Base-by-base conservation (phyloP, 768 basidiomycete species). In the Suillus alpinus region DNA sequence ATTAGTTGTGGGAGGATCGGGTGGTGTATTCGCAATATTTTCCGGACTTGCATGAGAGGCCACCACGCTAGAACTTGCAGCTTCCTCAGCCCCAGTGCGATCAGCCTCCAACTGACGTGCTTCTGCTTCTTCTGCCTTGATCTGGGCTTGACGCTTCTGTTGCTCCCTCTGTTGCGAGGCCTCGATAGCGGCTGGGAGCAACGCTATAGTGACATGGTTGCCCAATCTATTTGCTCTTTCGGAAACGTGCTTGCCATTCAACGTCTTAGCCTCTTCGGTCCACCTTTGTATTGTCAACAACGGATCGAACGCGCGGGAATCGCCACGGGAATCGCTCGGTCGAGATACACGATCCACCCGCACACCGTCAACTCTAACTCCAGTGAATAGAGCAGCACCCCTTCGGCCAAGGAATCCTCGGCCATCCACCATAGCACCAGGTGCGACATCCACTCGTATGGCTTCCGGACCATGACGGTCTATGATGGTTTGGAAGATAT, bases 241-340 rank as follows among this genome's bases (percentile, higher is more conserved):
- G 12, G 81, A 73, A 9, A 87, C 83, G 61, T 89, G 89, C 64
- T 86, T 86, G 16, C 91, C 88, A 60, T 94, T 87, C 26, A 92
- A 75, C 36, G 92, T 86, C 68, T 90, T 92, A 62, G 85, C 86
- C 72, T 96, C 95, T 69, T 96, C 94, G 1, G 83, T 77, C 95
- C 95, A 98, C 60, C 95, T 84, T 67, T 93, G 91, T 34, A 88
- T 70, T 1, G 95, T 96, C 10, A 91, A 79, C 58, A 92, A 75
- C 1, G 94, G 93, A 36, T 91, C 87, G 53, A 94, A 87, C 49
- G 86, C 86, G 44, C 66, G 73, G 0, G 62, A 52, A 39, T 74
- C 73, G 14, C 66, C 34, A 40, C 85, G 86, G 43, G 76, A 81
- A 62, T 86, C 84, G 6, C 75, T 61, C 61, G 75, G 76, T 47